phyloP scores from a whole-genome alignment of 2,329 filamentous ascomycete species.

The Ophiobolus disseminans region DNA sequence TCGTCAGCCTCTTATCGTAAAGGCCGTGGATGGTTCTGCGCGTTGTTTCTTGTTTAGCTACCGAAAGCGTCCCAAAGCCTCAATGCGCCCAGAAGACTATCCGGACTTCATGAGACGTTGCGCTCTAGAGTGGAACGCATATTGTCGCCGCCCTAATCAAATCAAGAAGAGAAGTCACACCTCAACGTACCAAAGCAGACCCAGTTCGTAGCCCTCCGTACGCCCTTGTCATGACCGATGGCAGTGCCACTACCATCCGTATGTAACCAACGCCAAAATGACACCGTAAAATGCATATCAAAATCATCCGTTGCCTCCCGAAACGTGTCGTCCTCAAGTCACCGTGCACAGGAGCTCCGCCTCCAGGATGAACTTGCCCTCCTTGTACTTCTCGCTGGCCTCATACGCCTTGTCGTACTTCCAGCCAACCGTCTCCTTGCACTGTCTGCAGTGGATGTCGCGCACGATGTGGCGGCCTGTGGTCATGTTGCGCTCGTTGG shows the following conservation, averaged over 20 bases:
- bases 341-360: slow-evolving; percentile 87
- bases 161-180: not conserved
- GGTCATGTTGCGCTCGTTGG: slow-evolving; percentile 97
- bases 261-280: slow-evolving; percentile 9
- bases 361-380: slow-evolving; percentile 97
- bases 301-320: slow-evolving; percentile 5
- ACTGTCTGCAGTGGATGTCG: slow-evolving; percentile 90
- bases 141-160: too few relatives aligned
- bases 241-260: too few relatives aligned
- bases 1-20: too few relatives aligned
- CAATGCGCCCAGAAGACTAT: too few relatives aligned
- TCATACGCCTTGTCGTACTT: slow-evolving; percentile 99
- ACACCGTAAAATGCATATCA: slow-evolving; percentile 38
- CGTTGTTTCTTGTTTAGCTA: too few relatives aligned
- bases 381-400: slow-evolving; percentile 93
- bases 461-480: slow-evolving; percentile 93
- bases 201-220: slow-evolving; percentile 2
- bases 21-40: too few relatives aligned
- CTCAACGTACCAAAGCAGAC: slow-evolving; percentile 12
- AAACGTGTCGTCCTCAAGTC: slow-evolving; percentile 46
- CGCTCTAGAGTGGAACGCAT: too few relatives aligned
- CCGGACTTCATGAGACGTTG: too few relatives aligned
- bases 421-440: slow-evolving; percentile 93
- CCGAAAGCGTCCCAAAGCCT: too few relatives aligned
- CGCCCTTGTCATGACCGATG: slow-evolving; percentile 7